Conservation (phyloP, 2,329 filamentous ascomycete genomes). For the Podosphaera leucotricha region DNA sequence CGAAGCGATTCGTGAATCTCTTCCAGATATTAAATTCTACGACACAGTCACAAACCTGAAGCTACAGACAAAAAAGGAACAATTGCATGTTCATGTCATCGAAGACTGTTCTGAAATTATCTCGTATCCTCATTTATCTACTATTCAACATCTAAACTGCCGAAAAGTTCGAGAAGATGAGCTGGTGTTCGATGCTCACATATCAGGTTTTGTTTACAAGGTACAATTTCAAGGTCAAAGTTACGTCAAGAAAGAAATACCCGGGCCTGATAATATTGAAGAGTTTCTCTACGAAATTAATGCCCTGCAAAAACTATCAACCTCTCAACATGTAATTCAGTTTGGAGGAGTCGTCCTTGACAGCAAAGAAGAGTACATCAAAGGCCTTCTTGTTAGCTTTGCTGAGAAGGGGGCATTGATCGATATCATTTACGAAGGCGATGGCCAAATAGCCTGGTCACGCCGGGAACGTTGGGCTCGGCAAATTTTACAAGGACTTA, state of each 20-base stretch:
- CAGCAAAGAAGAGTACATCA: constrained; percentile 47
- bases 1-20: constrained; percentile 75
- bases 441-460: constrained; percentile 36
- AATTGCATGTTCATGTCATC: constrained; percentile 89
- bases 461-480: constrained; percentile 68
- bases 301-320: constrained; percentile 55
- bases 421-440: constrained; percentile 69
- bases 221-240: constrained; percentile 43
- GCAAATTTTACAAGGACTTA: constrained; percentile 72
- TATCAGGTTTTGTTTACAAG: constrained; percentile 96
- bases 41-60: constrained; percentile 90
- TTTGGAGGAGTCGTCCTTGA: constrained; percentile 79
- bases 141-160: constrained; percentile 50
- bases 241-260: constrained; percentile 95
- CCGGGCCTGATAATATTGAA: constrained; percentile 80
- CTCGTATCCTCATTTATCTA: constrained; percentile 49
- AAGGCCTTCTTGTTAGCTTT: constrained; percentile 73
- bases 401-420: constrained; percentile 72
- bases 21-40: constrained; percentile 89
- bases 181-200: constrained; percentile 68
- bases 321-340: constrained; percentile 54
- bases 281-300: constrained; percentile 97
- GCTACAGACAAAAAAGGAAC: constrained; percentile 65
- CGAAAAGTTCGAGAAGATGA: constrained; percentile 45
- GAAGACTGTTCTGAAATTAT: constrained; percentile 83